phyloP scores from a whole-genome alignment of 148 eudicot species.

The Diospyros kaki region DNA sequence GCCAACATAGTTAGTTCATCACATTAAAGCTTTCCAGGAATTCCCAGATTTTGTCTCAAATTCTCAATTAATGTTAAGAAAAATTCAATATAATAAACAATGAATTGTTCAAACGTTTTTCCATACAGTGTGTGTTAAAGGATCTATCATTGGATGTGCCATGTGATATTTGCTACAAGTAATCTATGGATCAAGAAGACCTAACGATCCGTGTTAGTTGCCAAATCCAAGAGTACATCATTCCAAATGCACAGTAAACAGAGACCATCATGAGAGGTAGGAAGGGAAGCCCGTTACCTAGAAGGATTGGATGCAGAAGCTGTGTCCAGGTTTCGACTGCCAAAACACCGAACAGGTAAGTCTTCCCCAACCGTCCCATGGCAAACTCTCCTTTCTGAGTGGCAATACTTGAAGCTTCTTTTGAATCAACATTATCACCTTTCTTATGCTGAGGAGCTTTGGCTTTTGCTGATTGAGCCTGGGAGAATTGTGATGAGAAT shows the following conservation, averaged over 20 bases:
- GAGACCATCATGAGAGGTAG: conserved; percentile 75
- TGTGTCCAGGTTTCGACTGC: conserved; percentile 80
- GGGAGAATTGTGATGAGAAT: conserved; percentile 50
- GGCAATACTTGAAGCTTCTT: conserved; percentile 13
- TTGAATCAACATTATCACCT: conserved; percentile 10
- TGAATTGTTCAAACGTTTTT: no score
- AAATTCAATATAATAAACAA: no score
- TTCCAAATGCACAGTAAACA: conserved; percentile 70
- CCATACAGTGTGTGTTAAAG: no score
- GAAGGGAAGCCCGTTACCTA: conserved; percentile 65
- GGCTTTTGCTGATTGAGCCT: conserved; percentile 15
- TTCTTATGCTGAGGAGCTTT: conserved; percentile 17
- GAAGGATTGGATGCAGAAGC: conserved; percentile 60
- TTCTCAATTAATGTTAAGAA: no score
- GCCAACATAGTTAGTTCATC: no score
- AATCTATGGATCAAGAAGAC: conserved; percentile 25
- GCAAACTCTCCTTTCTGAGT: conserved; percentile 21
- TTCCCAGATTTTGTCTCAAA: no score
- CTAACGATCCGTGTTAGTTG: conserved; percentile 53
- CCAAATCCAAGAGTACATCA: conserved; percentile 90
- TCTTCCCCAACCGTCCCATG: conserved; percentile 52
- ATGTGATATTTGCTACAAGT: background rate
- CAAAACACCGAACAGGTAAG: conserved; percentile 63
- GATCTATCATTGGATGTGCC: background rate
- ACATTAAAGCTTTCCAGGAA: no score